phyloP scores from a whole-genome alignment of 495 filamentous ascomycete species.

The Tuber magnatum region DNA sequence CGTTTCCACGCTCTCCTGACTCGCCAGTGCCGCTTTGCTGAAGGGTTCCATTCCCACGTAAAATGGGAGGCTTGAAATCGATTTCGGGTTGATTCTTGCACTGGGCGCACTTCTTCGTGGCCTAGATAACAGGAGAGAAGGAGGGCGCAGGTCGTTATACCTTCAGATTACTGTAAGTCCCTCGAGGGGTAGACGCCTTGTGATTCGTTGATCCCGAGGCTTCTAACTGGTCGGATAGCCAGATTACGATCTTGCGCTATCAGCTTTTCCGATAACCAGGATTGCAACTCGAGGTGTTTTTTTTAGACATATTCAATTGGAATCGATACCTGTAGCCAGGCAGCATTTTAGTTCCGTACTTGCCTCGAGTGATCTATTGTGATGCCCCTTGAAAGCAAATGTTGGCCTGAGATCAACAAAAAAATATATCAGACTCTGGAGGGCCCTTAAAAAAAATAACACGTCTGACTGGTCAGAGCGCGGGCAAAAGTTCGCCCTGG shows the following conservation, averaged over 20 bases:
- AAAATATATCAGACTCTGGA: not conserved
- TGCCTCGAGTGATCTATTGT: not conserved
- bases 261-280: not conserved
- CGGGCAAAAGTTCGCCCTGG: not conserved
- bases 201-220: not conserved
- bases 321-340: not conserved
- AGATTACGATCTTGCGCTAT: not conserved
- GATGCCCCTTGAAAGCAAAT: not conserved
- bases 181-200: not conserved
- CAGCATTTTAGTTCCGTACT: not conserved
- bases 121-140: not conserved
- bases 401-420: not conserved
- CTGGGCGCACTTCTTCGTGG: not conserved
- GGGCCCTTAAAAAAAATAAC: not conserved
- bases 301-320: not conserved
- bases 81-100: conserved; percentile 1
- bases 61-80: not conserved
- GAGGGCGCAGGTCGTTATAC: conserved; percentile 1
- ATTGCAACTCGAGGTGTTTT: not conserved
- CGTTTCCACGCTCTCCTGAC: not conserved
- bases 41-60: not conserved
- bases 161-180: not conserved
- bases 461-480: not conserved
- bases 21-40: not conserved
- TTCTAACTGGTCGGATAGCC: not conserved